These are phyloP conservation scores for Naematelia aurantialba DNA, from an alignment of 768 basidiomycete genomes.

Conservation along the genomic window DNA sequence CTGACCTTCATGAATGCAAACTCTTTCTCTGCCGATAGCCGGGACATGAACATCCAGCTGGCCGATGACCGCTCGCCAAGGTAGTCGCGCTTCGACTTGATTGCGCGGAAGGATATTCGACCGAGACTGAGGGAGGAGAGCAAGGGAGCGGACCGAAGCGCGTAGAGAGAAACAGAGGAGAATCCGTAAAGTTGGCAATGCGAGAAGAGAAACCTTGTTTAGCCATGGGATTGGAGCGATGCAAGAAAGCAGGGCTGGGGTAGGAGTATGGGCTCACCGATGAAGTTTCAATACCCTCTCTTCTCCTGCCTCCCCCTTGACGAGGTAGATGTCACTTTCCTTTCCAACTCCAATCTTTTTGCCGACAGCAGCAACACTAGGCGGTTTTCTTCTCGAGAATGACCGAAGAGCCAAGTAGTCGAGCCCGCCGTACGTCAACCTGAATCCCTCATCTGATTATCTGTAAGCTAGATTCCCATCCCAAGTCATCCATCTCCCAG, in stretches of 20 bases:
- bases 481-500: too few relatives aligned
- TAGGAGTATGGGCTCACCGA: conserved; percentile 59
- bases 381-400: conserved; percentile 69
- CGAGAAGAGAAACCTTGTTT: too few relatives aligned
- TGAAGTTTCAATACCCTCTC: conserved; percentile 92
- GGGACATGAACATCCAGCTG: conserved; percentile 99
- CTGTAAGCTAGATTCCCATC: neutral
- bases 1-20: conserved; percentile 97
- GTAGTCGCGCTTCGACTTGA: conserved; percentile 95
- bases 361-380: conserved; percentile 83
- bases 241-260: too few relatives aligned
- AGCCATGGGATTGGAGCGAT: too few relatives aligned
- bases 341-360: conserved; percentile 99
- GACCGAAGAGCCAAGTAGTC: conserved; percentile 93
- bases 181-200: neutral
- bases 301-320: conserved; percentile 72
- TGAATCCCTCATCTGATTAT: conserved; percentile 83
- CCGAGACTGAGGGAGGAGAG: conserved; percentile 63
- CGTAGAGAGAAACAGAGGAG: neutral
- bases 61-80: conserved; percentile 91
- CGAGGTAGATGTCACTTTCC: conserved; percentile 70
- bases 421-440: conserved; percentile 96
- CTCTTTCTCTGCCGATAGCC: conserved; percentile 93
- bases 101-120: conserved; percentile 92
- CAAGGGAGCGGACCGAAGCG: conserved; percentile 3